A percentile compares a stretch with the other conserved stretches of the same genome.
phyloP scores from a whole-genome alignment of 2,329 filamentous ascomycete species.

The Acarospora socialis region DNA sequence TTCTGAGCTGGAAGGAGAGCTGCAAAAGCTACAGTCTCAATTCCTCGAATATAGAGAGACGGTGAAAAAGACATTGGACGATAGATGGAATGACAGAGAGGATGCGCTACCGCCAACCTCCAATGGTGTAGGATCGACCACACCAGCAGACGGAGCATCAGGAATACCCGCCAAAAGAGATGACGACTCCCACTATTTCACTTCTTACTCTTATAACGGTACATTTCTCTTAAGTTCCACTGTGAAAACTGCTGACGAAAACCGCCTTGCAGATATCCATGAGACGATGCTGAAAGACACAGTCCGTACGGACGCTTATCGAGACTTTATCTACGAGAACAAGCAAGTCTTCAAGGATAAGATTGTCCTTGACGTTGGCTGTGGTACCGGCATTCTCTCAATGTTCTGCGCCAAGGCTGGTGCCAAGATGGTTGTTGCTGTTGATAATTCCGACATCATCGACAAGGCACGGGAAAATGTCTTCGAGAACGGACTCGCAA shows the following conservation, averaged over 20 bases:
- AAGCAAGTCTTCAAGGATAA: constrained; percentile 77
- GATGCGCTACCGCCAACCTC: too few species aligned
- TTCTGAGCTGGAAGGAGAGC: constrained; percentile 25
- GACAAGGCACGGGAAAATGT: constrained; percentile 69
- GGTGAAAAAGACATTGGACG: constrained; percentile 27
- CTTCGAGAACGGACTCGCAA: constrained; percentile 60
- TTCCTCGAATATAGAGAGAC: constrained; percentile 27
- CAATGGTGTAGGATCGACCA: too few species aligned
- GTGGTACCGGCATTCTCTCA: constrained; percentile 69
- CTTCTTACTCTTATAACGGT: constrained; percentile 56
- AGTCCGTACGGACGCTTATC: constrained; percentile 78
- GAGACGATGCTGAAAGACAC: constrained; percentile 91
- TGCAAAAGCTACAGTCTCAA: constrained; percentile 25
- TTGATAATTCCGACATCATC: constrained; percentile 86
- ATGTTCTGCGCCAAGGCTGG: constrained; percentile 92
- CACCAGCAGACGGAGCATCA: not conserved
- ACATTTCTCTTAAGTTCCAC: constrained; percentile 15
- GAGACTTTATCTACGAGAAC: constrained; percentile 88
- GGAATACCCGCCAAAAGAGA: too few species aligned
- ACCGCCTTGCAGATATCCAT: constrained; percentile 62
- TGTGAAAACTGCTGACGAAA: constrained; percentile 8
- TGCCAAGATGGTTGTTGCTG: constrained; percentile 71
- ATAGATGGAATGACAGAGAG: constrained; percentile 24
- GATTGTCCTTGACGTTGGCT: constrained; percentile 80
- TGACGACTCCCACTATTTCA: constrained; percentile 47